These are phyloP conservation scores for Penicillium sp. DNA, from an alignment of 2,329 filamentous ascomycete genomes.

Conservation along the genomic window DNA sequence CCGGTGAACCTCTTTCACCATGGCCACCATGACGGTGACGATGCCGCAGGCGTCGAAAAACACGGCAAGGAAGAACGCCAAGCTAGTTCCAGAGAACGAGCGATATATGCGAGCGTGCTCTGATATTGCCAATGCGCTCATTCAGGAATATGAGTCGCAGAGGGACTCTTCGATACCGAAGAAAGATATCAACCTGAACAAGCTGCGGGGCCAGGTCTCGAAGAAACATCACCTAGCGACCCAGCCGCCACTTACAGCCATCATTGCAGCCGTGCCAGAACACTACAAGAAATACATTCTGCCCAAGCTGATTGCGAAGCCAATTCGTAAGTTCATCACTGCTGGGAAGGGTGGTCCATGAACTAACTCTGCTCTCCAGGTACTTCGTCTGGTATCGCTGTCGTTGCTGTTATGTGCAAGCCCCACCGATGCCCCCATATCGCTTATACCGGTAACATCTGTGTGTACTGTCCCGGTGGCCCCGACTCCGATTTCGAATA, in stretches of 20 bases:
- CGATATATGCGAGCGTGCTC: conserved; percentile 91
- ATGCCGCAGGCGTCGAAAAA: conserved; percentile 53
- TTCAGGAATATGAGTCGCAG: conserved; percentile 86
- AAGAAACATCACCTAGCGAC: conserved; percentile 89
- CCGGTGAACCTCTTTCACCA: conserved; percentile 38
- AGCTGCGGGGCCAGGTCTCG: conserved; percentile 77
- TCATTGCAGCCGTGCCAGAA: conserved; percentile 97
- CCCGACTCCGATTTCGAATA: conserved; percentile 99
- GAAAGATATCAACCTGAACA: conserved; percentile 91
- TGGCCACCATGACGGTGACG: conserved; percentile 64
- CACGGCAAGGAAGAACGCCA: conserved; percentile 64
- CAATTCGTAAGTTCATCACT: conserved; percentile 67
- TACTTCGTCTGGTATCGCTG: conserved; percentile 93
- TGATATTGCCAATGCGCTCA: conserved; percentile 89
- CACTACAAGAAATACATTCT: conserved; percentile 99
- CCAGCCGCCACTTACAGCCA: conserved; percentile 89
- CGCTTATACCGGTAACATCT: conserved; percentile 97
- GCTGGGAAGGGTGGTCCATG: background rate
- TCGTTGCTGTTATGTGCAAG: conserved; percentile 99
- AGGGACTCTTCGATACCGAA: conserved; percentile 70
- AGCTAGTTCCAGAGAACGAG: conserved; percentile 88
- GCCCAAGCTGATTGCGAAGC: conserved; percentile 94
- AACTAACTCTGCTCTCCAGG: conserved; percentile 46
- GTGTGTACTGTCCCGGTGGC: conserved; percentile 95
- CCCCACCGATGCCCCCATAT: conserved; percentile 97